These are phyloP conservation scores for Verticillium tricorpus DNA, from an alignment of 2,329 filamentous ascomycete species.

Conservation along the genomic window DNA sequence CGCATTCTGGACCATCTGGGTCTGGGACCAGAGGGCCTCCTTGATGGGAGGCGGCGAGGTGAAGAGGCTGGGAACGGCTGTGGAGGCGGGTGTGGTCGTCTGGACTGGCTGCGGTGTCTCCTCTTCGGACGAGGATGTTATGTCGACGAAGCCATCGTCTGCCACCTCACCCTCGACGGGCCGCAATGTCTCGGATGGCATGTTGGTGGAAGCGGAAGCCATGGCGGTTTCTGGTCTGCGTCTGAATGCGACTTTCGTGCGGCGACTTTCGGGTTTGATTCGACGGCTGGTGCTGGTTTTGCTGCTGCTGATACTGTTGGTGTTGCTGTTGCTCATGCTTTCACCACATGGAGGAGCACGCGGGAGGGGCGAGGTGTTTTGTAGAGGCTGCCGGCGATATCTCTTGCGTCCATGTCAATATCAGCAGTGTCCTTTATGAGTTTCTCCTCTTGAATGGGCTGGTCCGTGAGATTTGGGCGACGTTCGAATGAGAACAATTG, in stretches of 20 bases:
- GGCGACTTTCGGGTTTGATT: slow-evolving; percentile 17
- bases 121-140: slow-evolving; percentile 2
- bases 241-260: slow-evolving; percentile 27
- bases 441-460: not conserved
- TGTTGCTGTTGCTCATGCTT: not conserved
- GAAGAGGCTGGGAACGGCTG: slow-evolving; percentile 51
- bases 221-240: slow-evolving; percentile 11
- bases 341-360: slow-evolving; percentile 9
- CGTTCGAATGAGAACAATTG: not conserved
- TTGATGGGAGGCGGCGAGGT: slow-evolving; percentile 54
- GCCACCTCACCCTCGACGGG: not conserved
- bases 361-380: not conserved
- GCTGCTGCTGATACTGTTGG: slow-evolving; percentile 4
- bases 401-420: not conserved
- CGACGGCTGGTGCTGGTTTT: slow-evolving; percentile 4
- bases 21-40: slow-evolving; percentile 67
- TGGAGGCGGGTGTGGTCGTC: slow-evolving; percentile 2
- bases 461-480: not conserved
- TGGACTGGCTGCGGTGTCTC: slow-evolving; percentile 2
- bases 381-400: not conserved
- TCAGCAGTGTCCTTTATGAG: not conserved
- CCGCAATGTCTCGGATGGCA: not conserved
- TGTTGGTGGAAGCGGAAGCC: slow-evolving; percentile 6
- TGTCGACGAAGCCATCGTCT: slow-evolving; percentile 11
- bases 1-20: slow-evolving; percentile 52